Conservation (phyloP, 805 yeast species). For the Saccharomycopsis fermentans region DNA sequence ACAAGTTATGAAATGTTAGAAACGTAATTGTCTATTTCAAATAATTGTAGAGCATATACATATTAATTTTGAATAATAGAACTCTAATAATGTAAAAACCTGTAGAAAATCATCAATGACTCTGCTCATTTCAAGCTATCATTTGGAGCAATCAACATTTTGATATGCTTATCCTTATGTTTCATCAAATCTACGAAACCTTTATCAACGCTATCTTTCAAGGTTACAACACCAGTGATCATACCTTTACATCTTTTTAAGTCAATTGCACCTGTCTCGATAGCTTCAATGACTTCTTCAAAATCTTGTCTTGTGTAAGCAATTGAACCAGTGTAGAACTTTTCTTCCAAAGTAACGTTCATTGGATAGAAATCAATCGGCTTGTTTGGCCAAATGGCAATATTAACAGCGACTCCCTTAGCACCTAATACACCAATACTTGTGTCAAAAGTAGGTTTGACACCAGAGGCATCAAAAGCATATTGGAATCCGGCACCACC, state of each 20-base stretch:
- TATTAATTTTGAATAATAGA: not conserved
- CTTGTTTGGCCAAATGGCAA: slow-evolving; percentile 54
- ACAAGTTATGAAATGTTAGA: too few species aligned
- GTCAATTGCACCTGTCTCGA: slow-evolving; percentile 37
- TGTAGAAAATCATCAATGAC: not conserved
- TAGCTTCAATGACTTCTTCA: slow-evolving; percentile 42
- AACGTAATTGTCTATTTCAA: too few species aligned
- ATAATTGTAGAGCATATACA: too few species aligned
- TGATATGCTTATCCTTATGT: slow-evolving; percentile 46
- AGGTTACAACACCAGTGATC: slow-evolving; percentile 43
- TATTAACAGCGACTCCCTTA: slow-evolving; percentile 50
- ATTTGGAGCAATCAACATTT: slow-evolving; percentile 40
- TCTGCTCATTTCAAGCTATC: not conserved
- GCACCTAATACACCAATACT: slow-evolving; percentile 40
- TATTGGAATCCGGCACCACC: slow-evolving; percentile 38
- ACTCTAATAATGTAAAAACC: too few species aligned
- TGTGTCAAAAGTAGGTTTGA: slow-evolving; percentile 42
- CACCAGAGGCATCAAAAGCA: slow-evolving; percentile 46
- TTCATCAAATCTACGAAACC: slow-evolving; percentile 43
- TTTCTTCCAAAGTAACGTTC: slow-evolving; percentile 47
- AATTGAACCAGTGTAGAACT: slow-evolving; percentile 48
- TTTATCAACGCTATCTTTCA: slow-evolving; percentile 41
- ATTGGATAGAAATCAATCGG: slow-evolving; percentile 43
- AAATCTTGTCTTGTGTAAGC: slow-evolving; percentile 50
- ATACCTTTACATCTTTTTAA: slow-evolving; percentile 34